Conservation (phyloP, 768 basidiomycete genomes). For the Phaffia tasmanica region DNA sequence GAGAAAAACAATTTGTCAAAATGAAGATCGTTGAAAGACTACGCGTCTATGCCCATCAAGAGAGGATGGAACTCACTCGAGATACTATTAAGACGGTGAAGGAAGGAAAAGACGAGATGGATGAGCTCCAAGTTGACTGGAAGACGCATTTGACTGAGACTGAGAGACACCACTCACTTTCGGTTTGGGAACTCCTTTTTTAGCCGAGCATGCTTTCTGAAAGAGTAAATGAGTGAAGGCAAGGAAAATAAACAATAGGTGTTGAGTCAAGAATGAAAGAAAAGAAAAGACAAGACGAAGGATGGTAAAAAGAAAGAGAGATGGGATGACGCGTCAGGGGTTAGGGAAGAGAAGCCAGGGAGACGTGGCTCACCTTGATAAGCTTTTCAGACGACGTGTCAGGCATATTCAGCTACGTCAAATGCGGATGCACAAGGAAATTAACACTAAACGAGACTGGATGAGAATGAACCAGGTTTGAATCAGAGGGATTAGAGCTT, state of each 20-base stretch:
- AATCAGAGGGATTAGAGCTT: neutral
- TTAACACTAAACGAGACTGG: neutral
- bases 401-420: conserved; percentile 6
- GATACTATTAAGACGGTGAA: conserved; percentile 50
- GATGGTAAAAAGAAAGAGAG: neutral
- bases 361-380: conserved; percentile 19
- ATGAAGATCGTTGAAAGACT: neutral
- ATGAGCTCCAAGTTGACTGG: neutral
- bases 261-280: neutral
- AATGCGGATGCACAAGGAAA: neutral
- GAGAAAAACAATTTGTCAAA: neutral
- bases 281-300: neutral
- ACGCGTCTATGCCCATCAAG: neutral
- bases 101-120: conserved; percentile 9
- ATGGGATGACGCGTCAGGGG: neutral
- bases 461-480: conserved; percentile 1
- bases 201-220: conserved; percentile 88
- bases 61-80: conserved; percentile 46
- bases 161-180: conserved; percentile 51
- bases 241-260: neutral
- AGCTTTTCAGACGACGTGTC: conserved; percentile 26
- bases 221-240: too few relatives aligned
- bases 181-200: conserved; percentile 85
- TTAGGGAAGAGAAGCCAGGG: neutral
- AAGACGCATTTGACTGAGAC: neutral